Evolutionary conservation across 106 monocot species (phyloP), one percentile per base, ranked within the genome.

Genomic region (Cymbidium sinense): DNA sequence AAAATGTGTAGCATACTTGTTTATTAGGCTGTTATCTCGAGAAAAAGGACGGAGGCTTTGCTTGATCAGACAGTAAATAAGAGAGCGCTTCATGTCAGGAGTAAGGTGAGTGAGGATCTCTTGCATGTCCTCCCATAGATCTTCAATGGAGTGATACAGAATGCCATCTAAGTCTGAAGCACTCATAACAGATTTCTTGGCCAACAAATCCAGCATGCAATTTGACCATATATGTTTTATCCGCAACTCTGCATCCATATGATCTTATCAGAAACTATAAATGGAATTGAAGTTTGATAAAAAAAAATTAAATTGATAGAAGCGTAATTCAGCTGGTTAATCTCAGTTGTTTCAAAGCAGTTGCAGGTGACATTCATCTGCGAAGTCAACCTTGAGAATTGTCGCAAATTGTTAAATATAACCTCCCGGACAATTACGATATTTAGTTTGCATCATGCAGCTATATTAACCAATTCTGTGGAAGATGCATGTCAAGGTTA

Each of bases 161-260:
- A 73, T 41, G 44, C 29, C 62, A 23, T 80, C 29, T 34, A 82
- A 39, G 18, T 82, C 75, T 64, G 36, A 41, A 78, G 25, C 12
- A 34, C 43, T 76, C 50, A 82, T 13, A 47, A 52, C 34, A 23
- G 35, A 25, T 69, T 75, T 75, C 15, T 58, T 70, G 3, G 27
- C 34, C 27, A 50, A 73, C 33, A 78, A 64, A 79, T 83, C 73
- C 13, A 82, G 34, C 29, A 79, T 75, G 39, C 86, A 86, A 75
- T 77, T 65, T 47, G 55, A 70, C 77, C 70, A 77, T 51, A 83
- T 35, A 52, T 65, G 58, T 35, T 80, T 65, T 80, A 83, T 52
- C 86, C 83, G 86, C 76, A 75, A 1, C n/a, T 65, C 83, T 86
- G 86, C 76, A 75, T n/a, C 17, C 64, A 64, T 23, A 79, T 34